Base-by-base conservation (phyloP, 305 asterid genomes). In the Fraxinus nigra region DNA sequence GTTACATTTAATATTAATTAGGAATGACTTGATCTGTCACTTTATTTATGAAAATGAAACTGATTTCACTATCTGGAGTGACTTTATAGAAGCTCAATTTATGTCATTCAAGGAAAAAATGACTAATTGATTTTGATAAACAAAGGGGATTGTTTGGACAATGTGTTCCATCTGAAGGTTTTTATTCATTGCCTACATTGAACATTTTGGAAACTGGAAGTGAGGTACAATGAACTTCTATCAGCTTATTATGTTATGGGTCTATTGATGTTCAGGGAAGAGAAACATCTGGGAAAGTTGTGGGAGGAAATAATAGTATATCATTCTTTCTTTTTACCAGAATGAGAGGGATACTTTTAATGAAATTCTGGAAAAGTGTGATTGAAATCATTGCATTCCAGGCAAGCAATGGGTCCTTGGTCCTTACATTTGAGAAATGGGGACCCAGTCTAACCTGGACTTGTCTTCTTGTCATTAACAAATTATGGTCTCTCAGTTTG, bases 201-300 rank as follows among this genome's bases (percentile, higher is more conserved):
- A 77, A 81, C 13, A 30, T 40, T 79, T 16, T 61, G 82, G 78
- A 26, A 77, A 43, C 70, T 80, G 54, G 56, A 81, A 9, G 65
- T 56, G 65, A 7, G 24, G 6, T 56, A 1, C 3, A 9, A 22
- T 16, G 61, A 51, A 51, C 22, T 48, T n/a, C 10, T 56, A 56
- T 56, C 67, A 61, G 70, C 70, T 61, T 61, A 61, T 61, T 72
- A 43, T 65, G 28, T 67, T 38, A 78, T 40, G 63, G 77, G 70
- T 75, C 79, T 3, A 40, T 38, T 79, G 79, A 33, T 32, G 10
- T 70, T 79, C 70, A 82, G 20, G 63, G 65, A 76, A 59, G 69
- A 22, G 3, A 7, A 22, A 20, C 69, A 59, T 59, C 30, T 18
- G 69, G 67, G 32, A 46, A 46, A 38, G 3, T 46, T 48, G 56